phyloP scores from a whole-genome alignment of 2,329 filamentous ascomycete genomes.

The Fusarium mexicanum region DNA sequence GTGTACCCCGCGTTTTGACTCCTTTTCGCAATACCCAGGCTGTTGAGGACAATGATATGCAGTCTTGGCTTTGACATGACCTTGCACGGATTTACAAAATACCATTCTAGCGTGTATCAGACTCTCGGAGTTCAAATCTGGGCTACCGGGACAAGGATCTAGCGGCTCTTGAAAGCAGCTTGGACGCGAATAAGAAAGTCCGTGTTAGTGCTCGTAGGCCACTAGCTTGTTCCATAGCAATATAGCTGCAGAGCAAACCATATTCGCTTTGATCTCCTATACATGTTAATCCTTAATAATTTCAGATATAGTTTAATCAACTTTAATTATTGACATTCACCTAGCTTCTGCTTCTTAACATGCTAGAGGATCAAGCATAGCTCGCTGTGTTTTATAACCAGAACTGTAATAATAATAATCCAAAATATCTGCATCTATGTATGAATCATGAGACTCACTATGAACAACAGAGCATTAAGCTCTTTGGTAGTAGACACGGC shows the following conservation, averaged over 20 bases:
- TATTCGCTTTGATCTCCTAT: accelerated
- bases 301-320: no score
- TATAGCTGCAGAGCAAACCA: neutral
- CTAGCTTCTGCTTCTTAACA: no score
- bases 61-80: neutral
- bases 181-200: neutral
- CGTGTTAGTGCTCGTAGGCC: neutral
- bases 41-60: no score
- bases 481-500: no score
- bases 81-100: neutral
- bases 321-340: accelerated
- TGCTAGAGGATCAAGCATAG: no score
- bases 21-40: neutral
- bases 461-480: accelerated
- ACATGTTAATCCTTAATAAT: neutral
- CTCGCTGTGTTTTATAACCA: accelerated
- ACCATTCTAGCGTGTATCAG: neutral
- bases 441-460: accelerated
- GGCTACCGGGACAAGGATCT: accelerated
- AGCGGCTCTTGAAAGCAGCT: neutral
- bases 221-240: neutral
- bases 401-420: accelerated
- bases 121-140: neutral
- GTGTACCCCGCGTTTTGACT: neutral
- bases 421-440: neutral